A percentile compares a stretch with the other conserved stretches of the same genome.
phyloP scores from a whole-genome alignment of 768 basidiomycete genomes.

The Suillus cothurnatus region DNA sequence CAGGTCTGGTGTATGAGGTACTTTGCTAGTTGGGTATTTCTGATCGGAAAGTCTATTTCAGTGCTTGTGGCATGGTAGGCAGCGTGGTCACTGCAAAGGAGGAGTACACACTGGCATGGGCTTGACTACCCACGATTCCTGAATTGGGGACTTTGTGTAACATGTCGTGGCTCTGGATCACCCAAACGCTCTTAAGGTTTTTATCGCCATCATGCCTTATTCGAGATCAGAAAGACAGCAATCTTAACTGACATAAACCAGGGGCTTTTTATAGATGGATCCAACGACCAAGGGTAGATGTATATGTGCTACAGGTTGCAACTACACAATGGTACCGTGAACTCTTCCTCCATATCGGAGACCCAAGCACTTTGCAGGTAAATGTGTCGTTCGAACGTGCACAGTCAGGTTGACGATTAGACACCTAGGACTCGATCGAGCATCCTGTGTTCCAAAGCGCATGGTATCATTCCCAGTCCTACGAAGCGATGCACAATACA shows the following conservation, averaged over 20 bases:
- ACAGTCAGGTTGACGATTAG: slow-evolving; percentile 89
- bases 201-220: slow-evolving; percentile 78
- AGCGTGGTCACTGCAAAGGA: slow-evolving; percentile 64
- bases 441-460: slow-evolving; percentile 43
- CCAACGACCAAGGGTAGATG: slow-evolving; percentile 76
- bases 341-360: slow-evolving; percentile 67
- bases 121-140: slow-evolving; percentile 51
- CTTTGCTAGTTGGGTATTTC: slow-evolving; percentile 73
- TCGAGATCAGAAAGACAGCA: slow-evolving; percentile 72
- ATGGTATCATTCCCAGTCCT: slow-evolving; percentile 15
- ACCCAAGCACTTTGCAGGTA: slow-evolving; percentile 91
- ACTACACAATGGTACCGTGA: not conserved
- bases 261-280: slow-evolving; percentile 89
- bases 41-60: slow-evolving; percentile 59
- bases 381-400: slow-evolving; percentile 97
- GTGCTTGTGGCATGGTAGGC: not conserved
- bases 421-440: slow-evolving; percentile 59
- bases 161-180: slow-evolving; percentile 77
- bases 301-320: slow-evolving; percentile 31
- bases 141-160: slow-evolving; percentile 82
- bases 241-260: slow-evolving; percentile 90
- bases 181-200: slow-evolving; percentile 62
- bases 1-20: slow-evolving; percentile 42
- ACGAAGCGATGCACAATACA: slow-evolving; percentile 8
- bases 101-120: slow-evolving; percentile 74